Conservation (phyloP, 495 filamentous ascomycete genomes). For the Neurospora sp. region DNA sequence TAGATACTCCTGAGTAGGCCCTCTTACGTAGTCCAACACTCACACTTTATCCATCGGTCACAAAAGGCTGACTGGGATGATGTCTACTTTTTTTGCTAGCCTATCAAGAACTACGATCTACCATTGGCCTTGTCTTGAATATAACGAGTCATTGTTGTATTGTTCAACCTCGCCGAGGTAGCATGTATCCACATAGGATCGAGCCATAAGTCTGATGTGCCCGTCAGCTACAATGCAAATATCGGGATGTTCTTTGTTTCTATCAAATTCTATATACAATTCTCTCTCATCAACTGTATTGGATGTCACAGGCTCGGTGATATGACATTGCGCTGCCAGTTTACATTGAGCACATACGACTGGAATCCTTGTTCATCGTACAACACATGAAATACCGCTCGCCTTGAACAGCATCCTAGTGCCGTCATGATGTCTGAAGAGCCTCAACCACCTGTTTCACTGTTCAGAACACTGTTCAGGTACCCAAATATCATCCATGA, state of each 20-base stretch:
- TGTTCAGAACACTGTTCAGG: not conserved
- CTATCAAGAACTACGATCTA: no score
- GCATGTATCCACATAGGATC: no score
- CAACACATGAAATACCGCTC: not conserved
- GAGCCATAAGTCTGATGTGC: not conserved
- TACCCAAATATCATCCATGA: not conserved
- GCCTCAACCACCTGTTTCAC: not conserved
- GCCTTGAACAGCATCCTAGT: not conserved
- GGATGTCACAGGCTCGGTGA: not conserved
- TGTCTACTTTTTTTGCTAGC: no score
- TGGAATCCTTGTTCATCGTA: not conserved
- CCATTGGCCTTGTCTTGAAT: no score
- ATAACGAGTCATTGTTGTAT: no score
- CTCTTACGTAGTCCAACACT: no score
- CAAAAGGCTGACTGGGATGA: no score
- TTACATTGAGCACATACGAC: not conserved
- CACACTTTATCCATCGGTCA: no score
- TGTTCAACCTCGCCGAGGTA: no score
- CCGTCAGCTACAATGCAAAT: not conserved
- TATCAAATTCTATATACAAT: fast-evolving
- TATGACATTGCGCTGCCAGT: not conserved
- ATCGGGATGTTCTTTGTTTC: not conserved
- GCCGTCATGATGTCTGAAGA: not conserved
- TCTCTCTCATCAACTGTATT: not conserved
- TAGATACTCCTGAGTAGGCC: no score